Evolutionary conservation across 2,329 filamentous ascomycete species (phyloP).

Genomic region (Tothia fuscella): DNA sequence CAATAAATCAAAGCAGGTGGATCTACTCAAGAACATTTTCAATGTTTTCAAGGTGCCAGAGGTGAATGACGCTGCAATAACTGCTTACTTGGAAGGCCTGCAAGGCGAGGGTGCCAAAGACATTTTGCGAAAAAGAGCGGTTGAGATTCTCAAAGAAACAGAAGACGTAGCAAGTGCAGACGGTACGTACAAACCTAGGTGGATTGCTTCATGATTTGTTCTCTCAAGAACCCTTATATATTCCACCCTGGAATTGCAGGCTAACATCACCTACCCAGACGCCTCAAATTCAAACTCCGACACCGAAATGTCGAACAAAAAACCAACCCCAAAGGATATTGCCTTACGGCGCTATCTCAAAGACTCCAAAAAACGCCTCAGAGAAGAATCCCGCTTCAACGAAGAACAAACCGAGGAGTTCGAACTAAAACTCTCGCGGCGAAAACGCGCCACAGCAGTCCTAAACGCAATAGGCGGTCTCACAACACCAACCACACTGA

Average conservation of each 20-base stretch:
- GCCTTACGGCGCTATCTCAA: constrained; percentile 2
- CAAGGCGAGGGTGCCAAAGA: constrained; percentile 54
- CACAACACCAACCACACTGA: too few species aligned
- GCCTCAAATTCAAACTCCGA: too few species aligned
- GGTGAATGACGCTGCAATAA: constrained; percentile 55
- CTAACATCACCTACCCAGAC: too few species aligned
- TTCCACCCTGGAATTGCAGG: too few species aligned
- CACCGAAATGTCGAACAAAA: background rate
- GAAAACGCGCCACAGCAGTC: constrained; percentile 15
- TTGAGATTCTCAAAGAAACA: constrained; percentile 7
- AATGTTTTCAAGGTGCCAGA: constrained; percentile 59
- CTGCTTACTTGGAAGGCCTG: constrained; percentile 67
- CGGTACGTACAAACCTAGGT: too few species aligned
- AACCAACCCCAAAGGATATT: background rate
- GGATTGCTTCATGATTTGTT: too few species aligned
- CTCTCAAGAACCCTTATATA: too few species aligned
- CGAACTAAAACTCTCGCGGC: constrained; percentile 6
- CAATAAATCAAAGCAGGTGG: constrained; percentile 84
- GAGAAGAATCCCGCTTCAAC: constrained; percentile 5
- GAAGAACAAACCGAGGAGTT: constrained; percentile 1
- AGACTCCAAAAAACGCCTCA: constrained; percentile 1
- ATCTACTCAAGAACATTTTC: constrained; percentile 73
- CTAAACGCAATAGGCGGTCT: too few species aligned
- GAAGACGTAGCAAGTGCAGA: constrained; percentile 1
- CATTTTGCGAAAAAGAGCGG: background rate